These are phyloP conservation scores for Sphagnurus paluster DNA, from an alignment of 1,284 basidiomycete genomes.

Conservation along the genomic window DNA sequence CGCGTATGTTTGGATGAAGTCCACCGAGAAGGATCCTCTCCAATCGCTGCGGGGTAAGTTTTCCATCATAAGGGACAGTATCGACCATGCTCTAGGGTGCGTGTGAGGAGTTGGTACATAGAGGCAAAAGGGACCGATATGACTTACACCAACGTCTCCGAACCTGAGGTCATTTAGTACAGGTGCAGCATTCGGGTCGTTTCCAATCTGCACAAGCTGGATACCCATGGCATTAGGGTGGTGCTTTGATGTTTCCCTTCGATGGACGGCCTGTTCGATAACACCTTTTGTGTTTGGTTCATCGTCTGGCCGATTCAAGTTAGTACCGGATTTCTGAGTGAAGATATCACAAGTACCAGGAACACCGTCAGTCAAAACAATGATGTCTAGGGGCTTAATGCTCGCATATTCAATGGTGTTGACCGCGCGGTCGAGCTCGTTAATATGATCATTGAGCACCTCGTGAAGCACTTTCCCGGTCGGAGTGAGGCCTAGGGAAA, in stretches of 20 bases:
- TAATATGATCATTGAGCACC: conserved; percentile 21
- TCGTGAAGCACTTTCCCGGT: conserved; percentile 21
- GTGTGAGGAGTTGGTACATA: background rate
- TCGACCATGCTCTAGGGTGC: conserved; percentile 19
- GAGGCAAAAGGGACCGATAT: background rate
- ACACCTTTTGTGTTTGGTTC: conserved; percentile 20
- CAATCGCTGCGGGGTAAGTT: conserved; percentile 17
- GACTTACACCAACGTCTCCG: conserved; percentile 20
- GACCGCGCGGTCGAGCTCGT: conserved; percentile 18
- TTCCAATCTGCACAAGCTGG: conserved; percentile 27
- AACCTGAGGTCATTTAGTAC: conserved; percentile 18
- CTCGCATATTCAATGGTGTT: conserved; percentile 10
- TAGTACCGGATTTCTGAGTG: background rate
- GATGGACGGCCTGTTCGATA: conserved; percentile 21
- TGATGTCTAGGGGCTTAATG: conserved; percentile 29
- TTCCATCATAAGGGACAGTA: conserved; percentile 18
- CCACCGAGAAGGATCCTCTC: conserved; percentile 22
- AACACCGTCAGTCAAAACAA: conserved; percentile 31
- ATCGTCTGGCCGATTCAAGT: conserved; percentile 16
- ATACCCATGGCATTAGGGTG: conserved; percentile 28
- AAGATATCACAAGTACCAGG: conserved; percentile 23
- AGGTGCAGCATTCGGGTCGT: conserved; percentile 19
- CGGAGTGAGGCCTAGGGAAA: conserved; percentile 21
- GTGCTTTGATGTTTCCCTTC: conserved; percentile 21
- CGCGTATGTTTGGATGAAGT: conserved; percentile 22